Conservation (phyloP, 306 rosid species). For the Rosa chinensis region DNA sequence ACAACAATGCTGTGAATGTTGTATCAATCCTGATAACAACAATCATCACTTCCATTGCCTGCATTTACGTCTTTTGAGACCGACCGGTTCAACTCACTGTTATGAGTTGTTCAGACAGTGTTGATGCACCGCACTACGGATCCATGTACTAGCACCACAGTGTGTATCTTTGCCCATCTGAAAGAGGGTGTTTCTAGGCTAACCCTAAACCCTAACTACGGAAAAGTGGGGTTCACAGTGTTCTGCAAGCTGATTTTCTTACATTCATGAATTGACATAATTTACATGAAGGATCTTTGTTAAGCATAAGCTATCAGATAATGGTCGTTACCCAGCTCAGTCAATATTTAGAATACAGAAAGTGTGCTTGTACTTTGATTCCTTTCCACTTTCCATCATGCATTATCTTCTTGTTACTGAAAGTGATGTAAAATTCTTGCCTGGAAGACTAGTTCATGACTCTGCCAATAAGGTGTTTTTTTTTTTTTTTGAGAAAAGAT, state of each 20-base stretch:
- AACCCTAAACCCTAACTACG: not conserved
- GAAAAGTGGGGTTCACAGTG: not conserved
- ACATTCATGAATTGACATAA: not conserved
- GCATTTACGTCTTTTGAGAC: conserved; percentile 55
- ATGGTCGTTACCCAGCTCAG: not conserved
- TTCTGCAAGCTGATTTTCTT: not conserved
- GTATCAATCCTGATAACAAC: conserved; percentile 74
- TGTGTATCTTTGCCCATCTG: not conserved
- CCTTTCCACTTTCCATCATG: not conserved
- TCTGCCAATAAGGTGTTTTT: not conserved
- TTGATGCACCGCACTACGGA: conserved; percentile 17
- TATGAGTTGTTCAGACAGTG: conserved; percentile 11
- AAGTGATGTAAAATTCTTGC: not conserved
- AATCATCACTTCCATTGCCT: conserved; percentile 56
- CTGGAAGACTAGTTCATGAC: not conserved
- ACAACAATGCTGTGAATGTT: conserved; percentile 84
- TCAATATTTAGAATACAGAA: not conserved
- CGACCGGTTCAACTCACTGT: not conserved
- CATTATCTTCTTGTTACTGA: not conserved
- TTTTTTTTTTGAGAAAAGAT: too few species aligned
- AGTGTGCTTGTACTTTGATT: not conserved
- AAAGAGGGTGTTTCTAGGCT: not conserved
- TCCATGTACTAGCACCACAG: conserved; percentile 16
- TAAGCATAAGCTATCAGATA: not conserved
- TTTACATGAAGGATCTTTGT: not conserved